These are phyloP conservation scores for Purshia tridentata DNA, from an alignment of 306 rosid species.

Conservation along the genomic window DNA sequence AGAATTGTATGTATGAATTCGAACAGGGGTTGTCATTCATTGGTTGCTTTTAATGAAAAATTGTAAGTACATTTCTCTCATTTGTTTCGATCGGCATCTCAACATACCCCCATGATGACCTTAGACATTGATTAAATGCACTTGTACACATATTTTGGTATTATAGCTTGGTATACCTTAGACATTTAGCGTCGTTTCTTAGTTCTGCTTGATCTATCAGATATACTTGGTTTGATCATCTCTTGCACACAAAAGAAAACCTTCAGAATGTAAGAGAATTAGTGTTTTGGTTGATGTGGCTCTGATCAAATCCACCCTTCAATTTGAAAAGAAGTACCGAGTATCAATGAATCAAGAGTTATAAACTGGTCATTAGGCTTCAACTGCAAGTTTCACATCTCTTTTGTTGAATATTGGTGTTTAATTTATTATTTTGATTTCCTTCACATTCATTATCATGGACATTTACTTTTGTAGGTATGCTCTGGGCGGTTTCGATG, in stretches of 20 bases:
- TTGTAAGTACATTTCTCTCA: constrained; percentile 42
- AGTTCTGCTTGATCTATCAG: too few relatives aligned
- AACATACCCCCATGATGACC: constrained; percentile 7
- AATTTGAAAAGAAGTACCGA: not conserved
- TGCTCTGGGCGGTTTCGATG: constrained; percentile 72
- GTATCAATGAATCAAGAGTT: not conserved
- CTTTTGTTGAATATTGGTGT: not conserved
- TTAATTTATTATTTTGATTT: not conserved
- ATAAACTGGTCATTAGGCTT: not conserved
- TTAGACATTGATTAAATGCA: not conserved
- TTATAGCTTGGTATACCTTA: not conserved
- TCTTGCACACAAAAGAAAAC: not conserved
- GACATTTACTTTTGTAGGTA: constrained; percentile 39
- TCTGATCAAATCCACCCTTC: not conserved
- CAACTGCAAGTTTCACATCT: not conserved
- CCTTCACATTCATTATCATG: not conserved
- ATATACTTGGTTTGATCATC: too few relatives aligned
- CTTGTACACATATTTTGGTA: not conserved
- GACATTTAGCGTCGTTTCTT: not conserved
- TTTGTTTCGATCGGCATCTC: not conserved
- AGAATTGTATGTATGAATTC: constrained; percentile 49
- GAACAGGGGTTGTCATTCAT: constrained; percentile 46
- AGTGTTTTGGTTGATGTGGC: not conserved
- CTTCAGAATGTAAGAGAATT: not conserved
- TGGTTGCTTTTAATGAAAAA: constrained; percentile 59